These are phyloP conservation scores for Lasiosphaeris hirsuta DNA, from an alignment of 495 filamentous ascomycete species.

Conservation along the genomic window DNA sequence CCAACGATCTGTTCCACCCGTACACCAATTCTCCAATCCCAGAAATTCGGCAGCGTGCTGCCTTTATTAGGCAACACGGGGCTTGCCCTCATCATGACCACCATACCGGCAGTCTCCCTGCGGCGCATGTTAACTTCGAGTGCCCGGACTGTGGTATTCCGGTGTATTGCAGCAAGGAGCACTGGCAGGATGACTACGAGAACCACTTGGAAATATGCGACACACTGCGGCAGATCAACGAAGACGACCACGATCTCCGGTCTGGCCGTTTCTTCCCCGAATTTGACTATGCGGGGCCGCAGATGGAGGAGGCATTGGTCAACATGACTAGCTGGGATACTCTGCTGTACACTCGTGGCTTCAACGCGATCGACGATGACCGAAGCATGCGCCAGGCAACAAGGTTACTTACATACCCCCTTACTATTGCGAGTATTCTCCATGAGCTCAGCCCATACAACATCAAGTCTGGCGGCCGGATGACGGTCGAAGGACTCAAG, in stretches of 20 bases:
- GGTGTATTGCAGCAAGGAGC: constrained; percentile 85
- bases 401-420: constrained; percentile 85
- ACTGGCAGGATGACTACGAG: constrained; percentile 95
- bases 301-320: constrained; percentile 85
- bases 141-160: constrained; percentile 96
- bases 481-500: constrained; percentile 86
- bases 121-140: constrained; percentile 83
- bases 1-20: constrained; percentile 87
- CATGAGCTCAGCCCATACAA: constrained; percentile 92
- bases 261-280: constrained; percentile 91
- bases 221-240: constrained; percentile 84
- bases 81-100: constrained; percentile 89
- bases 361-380: constrained; percentile 82
- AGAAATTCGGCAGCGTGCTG: constrained; percentile 78
- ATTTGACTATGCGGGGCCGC: constrained; percentile 82
- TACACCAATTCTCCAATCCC: constrained; percentile 84
- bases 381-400: constrained; percentile 87
- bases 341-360: constrained; percentile 83
- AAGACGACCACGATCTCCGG: constrained; percentile 94
- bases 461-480: constrained; percentile 63
- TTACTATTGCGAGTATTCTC: constrained; percentile 84
- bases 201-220: constrained; percentile 90
- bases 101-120: constrained; percentile 54
- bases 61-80: constrained; percentile 84
- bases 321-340: constrained; percentile 99